Evolutionary conservation across 2,329 filamentous ascomycete species (phyloP).

Genomic region (Microdochium bolleyi): DNA sequence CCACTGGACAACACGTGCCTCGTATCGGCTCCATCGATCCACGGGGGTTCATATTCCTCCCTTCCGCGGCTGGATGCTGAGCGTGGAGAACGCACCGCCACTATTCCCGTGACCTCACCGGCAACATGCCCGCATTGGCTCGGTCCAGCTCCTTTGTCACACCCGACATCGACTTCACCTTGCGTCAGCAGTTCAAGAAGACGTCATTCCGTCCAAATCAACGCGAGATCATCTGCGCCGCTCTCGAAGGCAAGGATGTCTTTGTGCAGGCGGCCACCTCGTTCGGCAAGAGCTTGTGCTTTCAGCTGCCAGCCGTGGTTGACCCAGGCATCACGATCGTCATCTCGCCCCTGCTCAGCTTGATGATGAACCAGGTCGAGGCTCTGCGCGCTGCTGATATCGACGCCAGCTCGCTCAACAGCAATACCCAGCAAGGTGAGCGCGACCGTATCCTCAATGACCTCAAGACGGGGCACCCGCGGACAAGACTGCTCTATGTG

Average conservation of each 20-base stretch:
- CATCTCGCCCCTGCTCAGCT: slow-evolving; percentile 76
- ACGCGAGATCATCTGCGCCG: slow-evolving; percentile 77
- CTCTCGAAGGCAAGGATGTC: slow-evolving; percentile 77
- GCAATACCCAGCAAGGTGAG: slow-evolving; percentile 61
- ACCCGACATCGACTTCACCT: slow-evolving; percentile 54
- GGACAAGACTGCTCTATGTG: slow-evolving; percentile 79
- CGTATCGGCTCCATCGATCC: too few relatives aligned
- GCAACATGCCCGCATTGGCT: slow-evolving; percentile 18
- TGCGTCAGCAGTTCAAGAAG: slow-evolving; percentile 59
- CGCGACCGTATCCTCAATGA: slow-evolving; percentile 67
- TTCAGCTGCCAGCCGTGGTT: slow-evolving; percentile 83
- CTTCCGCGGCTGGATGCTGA: background rate
- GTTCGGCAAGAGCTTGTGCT: slow-evolving; percentile 91
- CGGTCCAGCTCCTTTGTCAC: slow-evolving; percentile 20
- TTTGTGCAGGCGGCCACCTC: slow-evolving; percentile 87
- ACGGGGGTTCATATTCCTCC: too few relatives aligned
- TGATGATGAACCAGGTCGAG: slow-evolving; percentile 95
- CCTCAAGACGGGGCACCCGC: slow-evolving; percentile 79
- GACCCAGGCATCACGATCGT: slow-evolving; percentile 87
- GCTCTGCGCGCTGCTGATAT: slow-evolving; percentile 68
- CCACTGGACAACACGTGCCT: too few relatives aligned
- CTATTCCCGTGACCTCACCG: too few relatives aligned
- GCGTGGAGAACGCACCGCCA: too few relatives aligned
- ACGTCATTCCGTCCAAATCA: slow-evolving; percentile 61
- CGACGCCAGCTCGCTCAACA: slow-evolving; percentile 79